Percentiles rank a stretch among this genome's conserved stretches.
Conservation (phyloP, 129 eudicot genomes). For the carrot (Daucus carota) region DH1_v3.0 NC_030389.2:41046001-41046500, state of each 20-base stretch:
- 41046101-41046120: neutral
- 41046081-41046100: neutral
- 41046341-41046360: neutral
- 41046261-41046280: neutral
- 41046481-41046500: neutral
- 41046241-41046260: neutral
- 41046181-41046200: conserved; percentile 19
- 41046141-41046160: conserved; percentile 14
- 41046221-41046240: neutral
- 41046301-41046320: neutral
- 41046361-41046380: neutral
- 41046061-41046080: too few species aligned
- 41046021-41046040: neutral
- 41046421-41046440: neutral
- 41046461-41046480: neutral
- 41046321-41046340: neutral
- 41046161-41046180: conserved; percentile 6
- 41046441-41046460: neutral
- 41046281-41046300: neutral
- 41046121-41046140: neutral
- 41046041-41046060: neutral
- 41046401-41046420: neutral
- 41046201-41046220: conserved; percentile 11
- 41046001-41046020: neutral
- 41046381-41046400: neutral